Base-by-base conservation (phyloP, 768 basidiomycete genomes). In the Serendipita sp. region DNA sequence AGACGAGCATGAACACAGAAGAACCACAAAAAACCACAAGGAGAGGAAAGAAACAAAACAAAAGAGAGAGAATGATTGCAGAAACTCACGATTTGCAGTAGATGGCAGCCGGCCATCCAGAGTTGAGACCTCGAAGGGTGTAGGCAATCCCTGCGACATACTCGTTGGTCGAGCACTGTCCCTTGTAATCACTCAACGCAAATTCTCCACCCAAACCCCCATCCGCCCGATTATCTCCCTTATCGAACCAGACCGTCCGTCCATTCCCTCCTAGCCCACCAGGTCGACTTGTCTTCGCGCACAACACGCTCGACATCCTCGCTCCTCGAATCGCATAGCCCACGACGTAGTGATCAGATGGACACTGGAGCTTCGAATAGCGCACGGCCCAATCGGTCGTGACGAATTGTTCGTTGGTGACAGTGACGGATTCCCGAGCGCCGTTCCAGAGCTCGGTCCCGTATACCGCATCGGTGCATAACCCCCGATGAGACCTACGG, bases 191-290 rank as follows among this genome's bases (percentile, higher is more conserved):
- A 17, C 22, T 17, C 9, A 41, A 16, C 41, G 58, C 42, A 14
- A 26, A 64, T 38, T 64, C 63, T 13, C 63, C 63, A 30, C 60
- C 58, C 28, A 62, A 28, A 16, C 26, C n/a, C 4, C 62, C 31
- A 58, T 44, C 58, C 2, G 22, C 56, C n/a, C 56, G 56, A 26
- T 20, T 44, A 45, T 64, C 63, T 11, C 31, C 41, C 30, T 41
- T 11, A 43, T 64, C 60, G 56, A 64, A 64, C 63, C 63, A 64
- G 16, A 64, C 28, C 9, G 63, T 64, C 26, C 63, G 33, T 56
- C 53, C 53, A 1, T 9, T 34, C n/a, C 44, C 22, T 2, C 58
- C 60, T 41, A 34, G 26, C 3, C 56, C 60, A 50, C 53, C 53
- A 3, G 31, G 7, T 22, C 17, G 3, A 17, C 31, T 20, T 11